phyloP scores from a whole-genome alignment of 495 filamentous ascomycete genomes.

The Sordaria brevicollis region DNA sequence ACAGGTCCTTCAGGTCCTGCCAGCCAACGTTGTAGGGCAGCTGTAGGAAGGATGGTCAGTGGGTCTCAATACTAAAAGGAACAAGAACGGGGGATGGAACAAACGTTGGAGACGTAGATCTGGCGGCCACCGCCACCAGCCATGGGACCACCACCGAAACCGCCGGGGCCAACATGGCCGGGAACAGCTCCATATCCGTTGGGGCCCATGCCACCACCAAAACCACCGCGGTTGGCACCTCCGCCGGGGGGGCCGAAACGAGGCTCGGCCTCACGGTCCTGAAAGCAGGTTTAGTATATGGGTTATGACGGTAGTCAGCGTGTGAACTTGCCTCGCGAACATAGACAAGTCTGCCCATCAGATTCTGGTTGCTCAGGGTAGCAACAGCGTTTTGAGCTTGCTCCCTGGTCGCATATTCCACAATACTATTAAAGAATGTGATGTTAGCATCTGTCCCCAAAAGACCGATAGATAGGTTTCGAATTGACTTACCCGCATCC shows the following conservation, averaged over 20 bases:
- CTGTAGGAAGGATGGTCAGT: slow-evolving; percentile 42
- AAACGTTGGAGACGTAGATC: slow-evolving; percentile 96
- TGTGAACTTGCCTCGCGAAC: slow-evolving; percentile 75
- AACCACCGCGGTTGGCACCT: slow-evolving; percentile 46
- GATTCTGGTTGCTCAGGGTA: slow-evolving; percentile 96
- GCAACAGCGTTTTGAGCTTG: slow-evolving; percentile 96
- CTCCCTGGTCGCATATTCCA: slow-evolving; percentile 99
- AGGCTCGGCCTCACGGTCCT: slow-evolving; percentile 95
- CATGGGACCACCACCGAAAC: slow-evolving; percentile 32
- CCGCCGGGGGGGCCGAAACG: slow-evolving; percentile 68
- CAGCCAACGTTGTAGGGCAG: slow-evolving; percentile 96
- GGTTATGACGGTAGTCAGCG: not conserved
- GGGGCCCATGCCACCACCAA: slow-evolving; percentile 38
- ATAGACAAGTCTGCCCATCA: slow-evolving; percentile 97
- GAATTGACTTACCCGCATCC: slow-evolving; percentile 86
- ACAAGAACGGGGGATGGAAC: slow-evolving; percentile 40
- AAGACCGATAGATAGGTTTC: too few species aligned
- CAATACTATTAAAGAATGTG: slow-evolving; percentile 59
- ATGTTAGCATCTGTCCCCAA: slow-evolving; percentile 5
- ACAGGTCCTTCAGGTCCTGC: slow-evolving; percentile 98
- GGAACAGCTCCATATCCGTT: slow-evolving; percentile 36
- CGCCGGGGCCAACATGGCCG: slow-evolving; percentile 31
- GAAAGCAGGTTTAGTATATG: slow-evolving; percentile 4
- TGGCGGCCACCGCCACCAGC: slow-evolving; percentile 54
- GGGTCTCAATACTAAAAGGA: slow-evolving; percentile 5